Base-by-base conservation (phyloP, 768 basidiomycete species). In the Filobasidium wieringae region DNA sequence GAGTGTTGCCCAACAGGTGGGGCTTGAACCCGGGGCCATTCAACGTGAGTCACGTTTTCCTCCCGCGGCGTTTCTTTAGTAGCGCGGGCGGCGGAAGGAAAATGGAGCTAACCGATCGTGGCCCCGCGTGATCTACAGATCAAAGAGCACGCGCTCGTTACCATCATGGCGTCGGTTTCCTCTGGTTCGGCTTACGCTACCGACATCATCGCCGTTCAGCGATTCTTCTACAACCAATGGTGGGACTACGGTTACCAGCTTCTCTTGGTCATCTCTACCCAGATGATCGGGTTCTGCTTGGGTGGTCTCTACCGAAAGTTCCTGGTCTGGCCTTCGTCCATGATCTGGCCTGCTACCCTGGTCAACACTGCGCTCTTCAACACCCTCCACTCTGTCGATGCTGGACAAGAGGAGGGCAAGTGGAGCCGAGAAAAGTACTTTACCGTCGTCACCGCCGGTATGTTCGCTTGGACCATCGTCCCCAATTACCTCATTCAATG, bases 31-130 rank as follows among this genome's bases (percentile, higher is more conserved):
- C 72, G 7, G 72, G 72, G 0, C 63, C 63, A 4, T 75, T 51
- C 31, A 53, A 53, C 52, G 52, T 53, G 34, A n/a, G n/a, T n/a
- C n/a, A n/a, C n/a, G n/a, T n/a, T n/a, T n/a, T n/a, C n/a, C n/a
- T n/a, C n/a, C n/a, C 62, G 82, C 41, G 89, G 89, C 49, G 7
- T 54, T 19, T 5, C 32, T 24, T 17, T 62, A 29, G 57, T 53
- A n/a, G n/a, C n/a, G n/a, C n/a, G n/a, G n/a, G n/a, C n/a, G n/a
- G n/a, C n/a, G n/a, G n/a, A 53, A 53, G 34, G 52, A 53, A 26
- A 33, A 53, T 34, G 52, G 52, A 82, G 69, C 74, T 76, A 51
- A 73, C 88, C 12, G 85, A 82, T 58, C 79, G 75, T 47, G 66
- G 80, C 57, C 79, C 67, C 2, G 67, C 68, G 7, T 60, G 60